Evolutionary conservation across 345 rosid genomes (phyloP).

Genomic region (Arabidopsis thaliana): TAIR10.1 NC_003076.8:17539001-17539500

Average conservation of each 20-base stretch:
- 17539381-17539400: conserved; percentile 81
- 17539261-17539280: conserved; percentile 84
- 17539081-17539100: conserved; percentile 83
- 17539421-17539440: conserved; percentile 83
- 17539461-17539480: conserved; percentile 92
- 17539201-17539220: conserved; percentile 75
- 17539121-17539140: conserved; percentile 94
- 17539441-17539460: conserved; percentile 95
- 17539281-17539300: conserved; percentile 82
- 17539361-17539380: conserved; percentile 77
- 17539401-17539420: conserved; percentile 97
- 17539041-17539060: conserved; percentile 79
- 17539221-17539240: conserved; percentile 71
- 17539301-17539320: conserved; percentile 90
- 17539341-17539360: conserved; percentile 92
- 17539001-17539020: not conserved
- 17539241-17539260: conserved; percentile 86
- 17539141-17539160: conserved; percentile 95
- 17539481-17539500: conserved; percentile 83
- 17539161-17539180: conserved; percentile 96
- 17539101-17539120: conserved; percentile 64
- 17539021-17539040: conserved; percentile 64
- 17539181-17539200: conserved; percentile 81
- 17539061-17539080: conserved; percentile 86
- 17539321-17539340: conserved; percentile 87